These are phyloP conservation scores for Coemansia sp. DNA, from an alignment of 192 early-diverging fungal species.

Conservation along the genomic window DNA sequence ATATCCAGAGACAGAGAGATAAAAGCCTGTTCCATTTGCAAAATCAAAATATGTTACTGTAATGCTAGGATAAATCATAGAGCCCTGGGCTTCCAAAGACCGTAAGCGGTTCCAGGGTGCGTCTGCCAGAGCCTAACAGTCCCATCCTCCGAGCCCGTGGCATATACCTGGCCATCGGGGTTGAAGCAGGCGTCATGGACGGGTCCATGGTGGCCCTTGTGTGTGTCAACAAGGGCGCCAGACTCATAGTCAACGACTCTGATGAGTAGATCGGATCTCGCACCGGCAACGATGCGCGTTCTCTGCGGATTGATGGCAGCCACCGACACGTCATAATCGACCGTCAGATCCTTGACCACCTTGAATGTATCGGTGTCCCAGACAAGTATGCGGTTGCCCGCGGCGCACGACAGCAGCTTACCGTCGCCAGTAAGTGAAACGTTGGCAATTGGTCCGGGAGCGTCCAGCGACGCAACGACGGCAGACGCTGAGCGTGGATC, in stretches of 20 bases:
- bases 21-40: too few relatives aligned
- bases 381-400: constrained; percentile 73
- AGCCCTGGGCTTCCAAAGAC: constrained; percentile 71
- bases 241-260: constrained; percentile 80
- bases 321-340: constrained; percentile 72
- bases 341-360: constrained; percentile 56
- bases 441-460: constrained; percentile 65
- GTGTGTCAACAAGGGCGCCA: constrained; percentile 74
- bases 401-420: constrained; percentile 72
- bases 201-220: constrained; percentile 91
- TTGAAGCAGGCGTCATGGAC: constrained; percentile 89
- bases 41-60: too few relatives aligned
- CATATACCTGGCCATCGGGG: constrained; percentile 89
- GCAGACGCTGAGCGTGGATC: constrained; percentile 70
- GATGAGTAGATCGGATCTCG: constrained; percentile 79
- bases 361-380: constrained; percentile 71
- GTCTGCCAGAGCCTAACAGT: constrained; percentile 92
- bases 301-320: constrained; percentile 82
- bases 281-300: constrained; percentile 77
- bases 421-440: constrained; percentile 76
- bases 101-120: constrained; percentile 75
- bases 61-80: too few relatives aligned
- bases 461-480: constrained; percentile 61
- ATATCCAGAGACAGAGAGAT: too few relatives aligned
- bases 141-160: constrained; percentile 89